Evolutionary conservation across 495 filamentous ascomycete species (phyloP).

Genomic region (Aeminium ludgeri): DNA sequence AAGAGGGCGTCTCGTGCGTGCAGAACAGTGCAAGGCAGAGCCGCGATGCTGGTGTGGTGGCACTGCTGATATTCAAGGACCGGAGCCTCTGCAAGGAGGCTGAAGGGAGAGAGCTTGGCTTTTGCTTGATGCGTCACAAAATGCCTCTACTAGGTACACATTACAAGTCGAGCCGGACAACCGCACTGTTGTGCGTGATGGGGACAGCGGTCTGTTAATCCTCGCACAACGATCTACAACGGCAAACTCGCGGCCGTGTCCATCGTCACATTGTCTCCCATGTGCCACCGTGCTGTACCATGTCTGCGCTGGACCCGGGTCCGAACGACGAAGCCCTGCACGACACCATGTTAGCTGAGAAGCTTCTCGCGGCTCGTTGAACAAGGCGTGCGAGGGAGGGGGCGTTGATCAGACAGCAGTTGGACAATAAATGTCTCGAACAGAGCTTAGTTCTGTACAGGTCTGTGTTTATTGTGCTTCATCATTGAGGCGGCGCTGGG

Average conservation of each 20-base stretch:
- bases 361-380: not conserved
- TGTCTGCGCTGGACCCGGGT: not conserved
- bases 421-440: slow-evolving; percentile 51
- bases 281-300: not conserved
- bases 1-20: too few species aligned
- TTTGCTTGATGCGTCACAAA: too few species aligned
- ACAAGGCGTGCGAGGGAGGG: not conserved
- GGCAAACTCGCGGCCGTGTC: not conserved
- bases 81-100: too few species aligned
- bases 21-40: too few species aligned
- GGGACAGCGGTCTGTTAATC: too few species aligned
- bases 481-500: slow-evolving; percentile 33
- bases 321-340: not conserved
- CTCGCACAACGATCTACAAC: too few species aligned
- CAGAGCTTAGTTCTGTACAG: slow-evolving; percentile 50
- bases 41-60: too few species aligned
- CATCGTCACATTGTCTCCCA: not conserved
- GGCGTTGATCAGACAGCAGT: slow-evolving; percentile 57
- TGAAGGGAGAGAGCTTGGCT: too few species aligned
- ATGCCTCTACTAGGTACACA: too few species aligned
- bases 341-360: not conserved
- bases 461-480: slow-evolving; percentile 49
- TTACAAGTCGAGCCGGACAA: too few species aligned
- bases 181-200: too few species aligned
- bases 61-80: too few species aligned